These are phyloP conservation scores for Heteromeles arbutifolia DNA, from an alignment of 306 rosid genomes.

Conservation along the genomic window DNA sequence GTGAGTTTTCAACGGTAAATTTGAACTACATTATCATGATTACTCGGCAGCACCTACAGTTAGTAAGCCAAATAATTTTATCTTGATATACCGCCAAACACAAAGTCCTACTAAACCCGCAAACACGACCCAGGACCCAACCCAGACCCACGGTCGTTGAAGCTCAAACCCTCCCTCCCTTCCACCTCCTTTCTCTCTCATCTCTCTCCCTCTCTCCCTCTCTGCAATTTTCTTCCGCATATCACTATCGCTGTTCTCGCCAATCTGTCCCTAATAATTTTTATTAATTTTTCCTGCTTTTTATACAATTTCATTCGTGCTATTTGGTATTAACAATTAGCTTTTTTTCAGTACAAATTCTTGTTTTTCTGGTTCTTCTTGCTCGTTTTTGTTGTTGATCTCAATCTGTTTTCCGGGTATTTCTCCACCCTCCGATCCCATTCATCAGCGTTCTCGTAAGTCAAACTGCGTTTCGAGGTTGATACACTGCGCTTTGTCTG, in stretches of 20 bases:
- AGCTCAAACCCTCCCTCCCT: background rate
- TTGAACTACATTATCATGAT: too few relatives aligned
- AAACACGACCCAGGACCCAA: slow-evolving; percentile 20
- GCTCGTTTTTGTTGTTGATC: slow-evolving; percentile 20
- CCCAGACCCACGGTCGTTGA: slow-evolving; percentile 1
- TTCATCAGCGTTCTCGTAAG: slow-evolving; percentile 6
- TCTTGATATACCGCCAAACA: slow-evolving; percentile 23
- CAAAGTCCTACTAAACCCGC: slow-evolving; percentile 1
- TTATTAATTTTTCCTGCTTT: slow-evolving; percentile 15
- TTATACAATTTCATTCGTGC: slow-evolving; percentile 15
- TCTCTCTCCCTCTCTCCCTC: background rate
- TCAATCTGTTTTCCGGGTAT: slow-evolving; percentile 29
- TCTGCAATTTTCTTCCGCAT: slow-evolving; percentile 7
- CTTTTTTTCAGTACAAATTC: slow-evolving; percentile 16
- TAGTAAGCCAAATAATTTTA: background rate
- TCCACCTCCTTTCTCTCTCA: background rate
- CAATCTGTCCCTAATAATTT: background rate
- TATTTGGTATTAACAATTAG: slow-evolving; percentile 15
- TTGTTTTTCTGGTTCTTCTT: background rate
- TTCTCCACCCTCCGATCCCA: slow-evolving; percentile 20
- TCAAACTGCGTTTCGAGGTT: slow-evolving; percentile 7
- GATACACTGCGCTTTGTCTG: slow-evolving; percentile 9
- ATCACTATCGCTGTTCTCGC: slow-evolving; percentile 21
- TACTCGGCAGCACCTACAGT: background rate
- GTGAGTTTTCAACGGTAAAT: background rate